These are phyloP conservation scores for Didymella pinodella DNA, from an alignment of 2,329 filamentous ascomycete genomes.

Conservation along the genomic window DNA sequence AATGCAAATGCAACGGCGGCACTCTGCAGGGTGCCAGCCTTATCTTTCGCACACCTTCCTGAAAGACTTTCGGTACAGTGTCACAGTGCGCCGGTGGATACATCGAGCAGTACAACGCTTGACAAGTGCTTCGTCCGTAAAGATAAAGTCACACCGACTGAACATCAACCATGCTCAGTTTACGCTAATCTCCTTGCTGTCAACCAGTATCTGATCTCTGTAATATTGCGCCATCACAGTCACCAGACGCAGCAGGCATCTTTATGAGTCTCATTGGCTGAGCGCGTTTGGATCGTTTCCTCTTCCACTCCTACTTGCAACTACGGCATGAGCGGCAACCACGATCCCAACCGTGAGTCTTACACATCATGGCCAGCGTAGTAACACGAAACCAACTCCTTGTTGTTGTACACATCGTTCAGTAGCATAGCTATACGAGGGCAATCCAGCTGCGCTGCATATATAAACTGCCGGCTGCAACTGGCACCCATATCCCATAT, in stretches of 20 bases:
- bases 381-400: neutral
- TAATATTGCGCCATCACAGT: neutral
- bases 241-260: neutral
- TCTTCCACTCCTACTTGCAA: neutral
- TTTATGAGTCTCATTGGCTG: neutral
- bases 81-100: neutral
- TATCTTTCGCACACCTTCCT: neutral
- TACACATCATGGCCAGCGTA: neutral
- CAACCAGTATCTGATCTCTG: neutral
- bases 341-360: neutral
- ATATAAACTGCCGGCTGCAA: constrained; percentile 1
- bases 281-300: neutral
- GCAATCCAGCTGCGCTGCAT: neutral
- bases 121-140: neutral
- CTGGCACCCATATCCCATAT: neutral
- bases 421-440: neutral
- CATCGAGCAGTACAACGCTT: neutral
- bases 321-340: neutral
- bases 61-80: neutral
- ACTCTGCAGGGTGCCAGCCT: neutral
- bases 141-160: neutral
- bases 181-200: neutral
- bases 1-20: neutral
- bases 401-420: neutral
- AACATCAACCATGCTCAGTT: neutral